Conservation (phyloP, 225 moss, liverwort and hornwort species). For the Polytrichum commune region DNA sequence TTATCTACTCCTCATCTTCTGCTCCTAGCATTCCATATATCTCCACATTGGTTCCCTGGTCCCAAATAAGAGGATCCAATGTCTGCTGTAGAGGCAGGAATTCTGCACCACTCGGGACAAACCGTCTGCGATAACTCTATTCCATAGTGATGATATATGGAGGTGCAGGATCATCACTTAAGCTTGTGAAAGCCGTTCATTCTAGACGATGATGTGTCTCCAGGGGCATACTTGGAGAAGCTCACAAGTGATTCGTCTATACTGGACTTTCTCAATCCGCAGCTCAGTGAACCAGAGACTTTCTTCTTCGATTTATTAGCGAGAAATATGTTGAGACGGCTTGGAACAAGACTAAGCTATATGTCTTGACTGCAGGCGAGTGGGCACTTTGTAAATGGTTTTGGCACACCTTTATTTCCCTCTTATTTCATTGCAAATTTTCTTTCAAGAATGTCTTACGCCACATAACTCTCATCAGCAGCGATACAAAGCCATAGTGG, state of each 20-base stretch:
- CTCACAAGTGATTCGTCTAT: constrained; percentile 1
- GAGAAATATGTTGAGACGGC: neutral
- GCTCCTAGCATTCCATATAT: neutral
- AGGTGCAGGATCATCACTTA: neutral
- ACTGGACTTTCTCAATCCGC: neutral
- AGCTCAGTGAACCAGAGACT: neutral
- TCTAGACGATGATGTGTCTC: constrained; percentile 2
- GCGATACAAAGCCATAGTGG: no score
- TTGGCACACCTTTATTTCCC: neutral
- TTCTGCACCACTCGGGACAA: neutral
- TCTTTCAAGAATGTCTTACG: neutral
- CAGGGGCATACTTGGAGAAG: neutral
- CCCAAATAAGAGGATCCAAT: neutral
- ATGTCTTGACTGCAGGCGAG: no score
- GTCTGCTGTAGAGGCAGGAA: neutral
- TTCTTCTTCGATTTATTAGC: neutral
- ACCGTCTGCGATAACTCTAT: no score
- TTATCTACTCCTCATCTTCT: neutral
- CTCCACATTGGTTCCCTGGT: neutral
- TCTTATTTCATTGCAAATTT: neutral
- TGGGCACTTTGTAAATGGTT: neutral
- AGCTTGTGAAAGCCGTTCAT: neutral
- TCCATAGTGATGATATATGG: neutral
- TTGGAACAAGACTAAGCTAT: neutral
- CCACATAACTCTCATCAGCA: neutral